Base-by-base conservation (phyloP, 768 basidiomycete genomes). In the Leccinum rimulosum region DNA sequence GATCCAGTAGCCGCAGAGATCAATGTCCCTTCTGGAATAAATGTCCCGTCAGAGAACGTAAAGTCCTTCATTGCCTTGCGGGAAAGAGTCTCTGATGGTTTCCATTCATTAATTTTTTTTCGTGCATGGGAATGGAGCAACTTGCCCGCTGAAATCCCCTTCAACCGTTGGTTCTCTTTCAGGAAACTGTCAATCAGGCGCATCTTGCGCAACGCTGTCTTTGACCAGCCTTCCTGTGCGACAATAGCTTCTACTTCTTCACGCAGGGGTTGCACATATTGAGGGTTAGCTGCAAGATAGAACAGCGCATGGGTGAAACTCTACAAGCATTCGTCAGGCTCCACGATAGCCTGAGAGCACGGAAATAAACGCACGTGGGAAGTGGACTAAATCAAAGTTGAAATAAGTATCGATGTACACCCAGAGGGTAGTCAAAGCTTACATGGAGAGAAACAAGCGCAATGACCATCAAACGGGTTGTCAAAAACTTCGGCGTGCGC, bases 371-470 rank as follows among this genome's bases (percentile, higher is more conserved):
- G 10, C 9, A 55, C 54, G 3, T 15, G 40, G 4, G 30, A 22
- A n/a, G 15, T 54, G 9, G 50, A 19, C 50, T 52, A 50, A 14
- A 14, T 14, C 28, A 35, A 31, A 49, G 19, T 10, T 14, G 30
- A 25, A 9, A 8, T 52, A 2, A 17, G 15, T 8, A 40, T 40
- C 8, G 3, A 43, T 43, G n/a, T 43, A 43, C n/a, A 10, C 17
- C 7, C 40, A 43, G 38, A 43, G 14, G 14, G 15, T 22, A 19
- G 27, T 3, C 10, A 6, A 17, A 7, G 47, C 65, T 22, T 30
- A 72, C 72, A 49, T 64, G 67, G 17, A 55, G 22, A 11, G 45
- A 43, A 10, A 28, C 43, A 28, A 55, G 47, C 14, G 45, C 17
- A 10, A 47, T n/a, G 12, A 12, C 15, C n/a, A 55, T 8, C 4